Evolutionary conservation across 768 basidiomycete genomes (phyloP), one percentile per base, ranked within the genome.

Genomic region (Tephrocybe sp.): DNA sequence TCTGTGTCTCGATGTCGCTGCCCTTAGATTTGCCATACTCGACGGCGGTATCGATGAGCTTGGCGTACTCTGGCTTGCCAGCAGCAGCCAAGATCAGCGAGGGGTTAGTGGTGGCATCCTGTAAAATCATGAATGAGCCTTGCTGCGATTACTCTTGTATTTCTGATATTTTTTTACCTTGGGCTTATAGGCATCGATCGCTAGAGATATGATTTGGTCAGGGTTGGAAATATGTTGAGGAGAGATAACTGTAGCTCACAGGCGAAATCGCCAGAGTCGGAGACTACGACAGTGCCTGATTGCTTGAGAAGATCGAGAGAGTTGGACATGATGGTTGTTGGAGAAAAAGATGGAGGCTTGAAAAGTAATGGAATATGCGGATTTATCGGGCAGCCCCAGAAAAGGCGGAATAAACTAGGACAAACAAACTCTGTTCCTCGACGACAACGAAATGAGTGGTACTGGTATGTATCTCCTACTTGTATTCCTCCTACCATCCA

Each of bases 91-190:
- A 78, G 68, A 98, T 93, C 68, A 94, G 70, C 31, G 92, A 94
- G 14, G 97, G 97, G 77, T 98, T 99, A 58, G 97, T 99, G 39
- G 97, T 98, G 17, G 96, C 96, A 77, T 98, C 96, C 85, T 94
- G n/a, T n/a, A n/a, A 64, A 1, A 57, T 22, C 22, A 6, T 5
- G 8, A 14, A 34, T 7, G 42, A 5, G 11, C 8, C 42, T 48
- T 32, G n/a, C 42, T 17, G 11, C 35, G n/a, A 26, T 17, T 33
- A 8, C 22, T n/a, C 22, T 11, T 20, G 43, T 26, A 20, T 31
- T 16, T 23, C 13, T 35, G 33, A 30, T 45, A 39, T 35, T n/a
- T n/a, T n/a, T n/a, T 59, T 67, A 83, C 85, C 75, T 90, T 92
- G 61, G 96, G 96, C 76, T 97, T 95, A 85, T 96, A 98, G 55